Percentiles rank a stretch among this genome's conserved stretches.
phyloP scores from a whole-genome alignment of 139 green algal species.

The Diplosphaera chodatii region DNA sequence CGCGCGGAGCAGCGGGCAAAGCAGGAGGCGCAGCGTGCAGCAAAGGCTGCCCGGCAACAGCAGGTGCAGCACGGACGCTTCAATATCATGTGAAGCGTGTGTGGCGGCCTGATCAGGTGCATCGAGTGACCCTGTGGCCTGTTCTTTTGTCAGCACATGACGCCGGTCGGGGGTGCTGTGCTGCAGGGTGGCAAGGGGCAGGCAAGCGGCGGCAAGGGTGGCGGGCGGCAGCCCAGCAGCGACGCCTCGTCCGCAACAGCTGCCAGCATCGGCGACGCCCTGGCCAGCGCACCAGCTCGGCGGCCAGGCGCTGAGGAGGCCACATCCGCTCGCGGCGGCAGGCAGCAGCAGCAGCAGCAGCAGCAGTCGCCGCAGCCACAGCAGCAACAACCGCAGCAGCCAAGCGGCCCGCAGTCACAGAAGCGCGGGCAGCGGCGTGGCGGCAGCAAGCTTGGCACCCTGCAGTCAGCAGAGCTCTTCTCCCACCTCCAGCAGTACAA shows the following conservation, averaged over 20 bases:
- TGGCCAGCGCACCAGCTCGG: neutral
- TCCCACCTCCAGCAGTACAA: slow-evolving; percentile 76
- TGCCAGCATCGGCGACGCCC: neutral
- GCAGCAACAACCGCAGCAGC: neutral
- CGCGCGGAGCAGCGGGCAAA: slow-evolving; percentile 74
- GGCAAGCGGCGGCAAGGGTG: neutral
- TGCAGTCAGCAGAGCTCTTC: slow-evolving; percentile 66
- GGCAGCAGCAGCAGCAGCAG: neutral
- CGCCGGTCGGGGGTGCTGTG: no score
- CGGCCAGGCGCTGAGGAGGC: neutral
- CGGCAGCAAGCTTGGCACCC: neutral
- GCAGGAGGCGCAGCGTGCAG: slow-evolving; percentile 73
- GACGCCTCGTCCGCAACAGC: neutral
- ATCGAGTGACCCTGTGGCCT: no score
- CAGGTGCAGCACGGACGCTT: no score
- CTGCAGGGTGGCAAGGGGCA: no score
- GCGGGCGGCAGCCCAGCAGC: neutral
- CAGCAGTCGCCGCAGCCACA: neutral
- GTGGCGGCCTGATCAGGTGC: no score
- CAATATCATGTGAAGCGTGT: no score
- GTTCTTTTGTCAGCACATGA: no score
- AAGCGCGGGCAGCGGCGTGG: neutral
- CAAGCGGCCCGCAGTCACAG: no score
- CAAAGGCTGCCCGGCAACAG: slow-evolving; percentile 60
- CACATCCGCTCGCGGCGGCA: neutral